Evolutionary conservation across 2,329 filamentous ascomycete genomes (phyloP).

Genomic region (Tolypocladium ophioglossoides): DNA sequence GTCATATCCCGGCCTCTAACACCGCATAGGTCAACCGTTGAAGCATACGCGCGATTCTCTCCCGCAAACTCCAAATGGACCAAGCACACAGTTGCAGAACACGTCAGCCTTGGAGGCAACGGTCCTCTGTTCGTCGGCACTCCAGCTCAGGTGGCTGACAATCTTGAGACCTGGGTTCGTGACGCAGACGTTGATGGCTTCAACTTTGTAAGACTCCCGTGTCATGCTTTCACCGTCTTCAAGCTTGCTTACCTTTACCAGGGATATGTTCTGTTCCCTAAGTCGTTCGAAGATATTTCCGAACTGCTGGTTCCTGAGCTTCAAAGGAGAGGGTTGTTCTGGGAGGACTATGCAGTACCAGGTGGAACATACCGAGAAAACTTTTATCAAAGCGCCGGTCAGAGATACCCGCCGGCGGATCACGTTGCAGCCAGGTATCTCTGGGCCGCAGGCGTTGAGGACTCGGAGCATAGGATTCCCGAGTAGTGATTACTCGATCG

Average conservation of each 20-base stretch:
- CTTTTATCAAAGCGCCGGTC: slow-evolving; percentile 39
- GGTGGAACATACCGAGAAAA: slow-evolving; percentile 53
- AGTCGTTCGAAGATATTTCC: slow-evolving; percentile 57
- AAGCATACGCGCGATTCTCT: slow-evolving; percentile 43
- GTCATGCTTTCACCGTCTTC: not conserved
- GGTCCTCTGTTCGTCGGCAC: slow-evolving; percentile 56
- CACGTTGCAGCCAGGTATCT: slow-evolving; percentile 41
- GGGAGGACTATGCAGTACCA: slow-evolving; percentile 40
- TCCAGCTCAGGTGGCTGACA: slow-evolving; percentile 50
- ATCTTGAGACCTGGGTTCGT: slow-evolving; percentile 54
- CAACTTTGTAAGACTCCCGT: slow-evolving; percentile 48
- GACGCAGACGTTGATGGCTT: slow-evolving; percentile 55
- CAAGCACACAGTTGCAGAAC: slow-evolving; percentile 57
- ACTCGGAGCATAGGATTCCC: too few relatives aligned
- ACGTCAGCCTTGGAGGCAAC: slow-evolving; percentile 57
- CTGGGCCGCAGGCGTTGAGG: slow-evolving; percentile 14
- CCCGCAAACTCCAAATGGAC: slow-evolving; percentile 59
- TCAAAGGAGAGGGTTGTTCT: slow-evolving; percentile 46
- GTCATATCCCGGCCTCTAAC: too few relatives aligned
- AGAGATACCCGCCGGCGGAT: slow-evolving; percentile 36
- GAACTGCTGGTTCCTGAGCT: slow-evolving; percentile 57
- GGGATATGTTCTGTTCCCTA: slow-evolving; percentile 57
- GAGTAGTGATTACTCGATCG: too few relatives aligned
- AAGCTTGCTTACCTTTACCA: slow-evolving; percentile 9
- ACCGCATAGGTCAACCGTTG: slow-evolving; percentile 35